Conservation (phyloP, 305 asterid genomes). For the Vinca major region DNA sequence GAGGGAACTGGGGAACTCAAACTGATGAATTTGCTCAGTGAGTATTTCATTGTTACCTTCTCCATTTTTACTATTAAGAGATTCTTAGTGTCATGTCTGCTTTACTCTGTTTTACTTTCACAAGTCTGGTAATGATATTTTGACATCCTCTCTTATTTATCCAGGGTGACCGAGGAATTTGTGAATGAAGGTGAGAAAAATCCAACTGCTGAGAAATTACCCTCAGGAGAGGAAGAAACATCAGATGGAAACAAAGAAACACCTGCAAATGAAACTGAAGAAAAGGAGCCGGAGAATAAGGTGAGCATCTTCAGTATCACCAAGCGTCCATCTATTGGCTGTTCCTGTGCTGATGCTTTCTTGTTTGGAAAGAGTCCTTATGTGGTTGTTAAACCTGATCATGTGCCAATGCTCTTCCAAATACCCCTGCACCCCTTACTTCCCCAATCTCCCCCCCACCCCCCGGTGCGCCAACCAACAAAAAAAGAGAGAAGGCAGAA, state of each 20-base stretch:
- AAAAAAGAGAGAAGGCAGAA: no score
- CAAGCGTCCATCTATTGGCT: background rate
- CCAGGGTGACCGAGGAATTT: slow-evolving; percentile 45
- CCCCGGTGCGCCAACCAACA: no score
- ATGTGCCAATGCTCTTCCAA: background rate
- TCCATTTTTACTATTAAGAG: background rate
- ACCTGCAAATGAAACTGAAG: slow-evolving; percentile 44
- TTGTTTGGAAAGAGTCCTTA: background rate
- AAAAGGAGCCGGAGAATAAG: slow-evolving; percentile 73
- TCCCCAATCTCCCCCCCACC: no score
- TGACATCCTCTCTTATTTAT: slow-evolving; percentile 1
- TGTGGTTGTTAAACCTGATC: background rate
- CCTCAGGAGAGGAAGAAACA: slow-evolving; percentile 34
- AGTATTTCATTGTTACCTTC: slow-evolving; percentile 23
- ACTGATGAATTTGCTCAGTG: slow-evolving; percentile 60
- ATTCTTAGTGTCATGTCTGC: background rate
- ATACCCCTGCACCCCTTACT: no score
- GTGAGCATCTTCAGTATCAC: slow-evolving; percentile 24
- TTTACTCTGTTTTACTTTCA: background rate
- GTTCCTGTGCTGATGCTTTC: background rate
- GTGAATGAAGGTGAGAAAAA: slow-evolving; percentile 49
- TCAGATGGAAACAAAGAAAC: slow-evolving; percentile 52
- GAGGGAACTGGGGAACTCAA: slow-evolving; percentile 74
- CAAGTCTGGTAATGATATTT: background rate
- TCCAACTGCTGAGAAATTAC: slow-evolving; percentile 46